phyloP scores from a whole-genome alignment of 2,329 filamentous ascomycete genomes.

The Cladosporium velox region DNA sequence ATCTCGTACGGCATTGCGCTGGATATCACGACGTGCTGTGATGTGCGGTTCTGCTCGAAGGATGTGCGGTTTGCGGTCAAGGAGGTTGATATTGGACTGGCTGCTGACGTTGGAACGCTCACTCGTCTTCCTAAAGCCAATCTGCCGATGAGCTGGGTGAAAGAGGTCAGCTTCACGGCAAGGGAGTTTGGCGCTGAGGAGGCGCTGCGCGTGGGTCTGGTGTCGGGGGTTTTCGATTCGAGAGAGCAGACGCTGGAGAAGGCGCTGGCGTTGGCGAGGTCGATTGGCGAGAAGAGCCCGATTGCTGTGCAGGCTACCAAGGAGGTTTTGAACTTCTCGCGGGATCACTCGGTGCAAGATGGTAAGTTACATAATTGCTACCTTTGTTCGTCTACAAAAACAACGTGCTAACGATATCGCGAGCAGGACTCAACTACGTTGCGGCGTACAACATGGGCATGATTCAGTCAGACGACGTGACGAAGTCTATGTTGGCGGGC shows the following conservation, averaged over 20 bases:
- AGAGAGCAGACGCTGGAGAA: slow-evolving; percentile 63
- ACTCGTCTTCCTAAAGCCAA: slow-evolving; percentile 73
- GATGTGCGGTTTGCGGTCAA: slow-evolving; percentile 68
- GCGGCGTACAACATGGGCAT: slow-evolving; percentile 83
- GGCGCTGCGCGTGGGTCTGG: slow-evolving; percentile 69
- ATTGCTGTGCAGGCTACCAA: slow-evolving; percentile 87
- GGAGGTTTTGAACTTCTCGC: slow-evolving; percentile 77
- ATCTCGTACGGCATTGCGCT: slow-evolving; percentile 76
- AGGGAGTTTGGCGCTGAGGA: slow-evolving; percentile 69
- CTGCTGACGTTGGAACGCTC: slow-evolving; percentile 76
- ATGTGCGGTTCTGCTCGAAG: slow-evolving; percentile 65
- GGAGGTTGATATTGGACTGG: slow-evolving; percentile 79
- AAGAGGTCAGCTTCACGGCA: slow-evolving; percentile 74
- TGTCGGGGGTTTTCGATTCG: slow-evolving; percentile 63
- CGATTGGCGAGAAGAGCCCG: slow-evolving; percentile 79
- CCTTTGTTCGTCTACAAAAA: background rate
- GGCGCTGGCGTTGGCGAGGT: slow-evolving; percentile 62
- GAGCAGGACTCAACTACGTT: slow-evolving; percentile 73
- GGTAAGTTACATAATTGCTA: slow-evolving; percentile 52
- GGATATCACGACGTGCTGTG: slow-evolving; percentile 66
- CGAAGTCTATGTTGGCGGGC: slow-evolving; percentile 71
- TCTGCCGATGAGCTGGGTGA: slow-evolving; percentile 72
- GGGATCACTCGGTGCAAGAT: slow-evolving; percentile 76
- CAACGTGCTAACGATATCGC: background rate
- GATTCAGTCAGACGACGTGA: slow-evolving; percentile 77